phyloP scores from a whole-genome alignment of 306 rosid species.

The Castanea mollissima region DNA sequence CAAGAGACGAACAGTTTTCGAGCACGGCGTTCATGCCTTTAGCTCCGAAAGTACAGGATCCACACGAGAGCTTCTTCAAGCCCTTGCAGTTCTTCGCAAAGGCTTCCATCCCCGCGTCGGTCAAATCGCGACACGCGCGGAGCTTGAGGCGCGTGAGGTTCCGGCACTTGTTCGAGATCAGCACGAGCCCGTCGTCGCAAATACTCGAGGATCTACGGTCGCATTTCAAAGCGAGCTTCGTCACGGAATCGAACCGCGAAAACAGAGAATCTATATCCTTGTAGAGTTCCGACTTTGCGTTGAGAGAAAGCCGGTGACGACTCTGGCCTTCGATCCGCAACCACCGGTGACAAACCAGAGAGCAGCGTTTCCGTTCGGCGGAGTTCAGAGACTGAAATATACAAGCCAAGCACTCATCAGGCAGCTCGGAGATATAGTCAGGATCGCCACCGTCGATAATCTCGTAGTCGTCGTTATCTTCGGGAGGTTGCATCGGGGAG shows the following conservation, averaged over 20 bases:
- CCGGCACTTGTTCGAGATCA: constrained; percentile 74
- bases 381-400: constrained; percentile 77
- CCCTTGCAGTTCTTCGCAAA: constrained; percentile 82
- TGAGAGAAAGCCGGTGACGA: constrained; percentile 83
- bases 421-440: constrained; percentile 77
- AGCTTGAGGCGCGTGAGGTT: constrained; percentile 93
- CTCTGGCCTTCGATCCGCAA: constrained; percentile 83
- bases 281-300: constrained; percentile 61
- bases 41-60: constrained; percentile 87
- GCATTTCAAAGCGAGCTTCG: constrained; percentile 85
- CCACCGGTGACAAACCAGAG: constrained; percentile 94
- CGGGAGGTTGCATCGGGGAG: constrained; percentile 41
- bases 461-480: constrained; percentile 3
- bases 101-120: constrained; percentile 72
- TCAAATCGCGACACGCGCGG: constrained; percentile 81
- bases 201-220: constrained; percentile 84
- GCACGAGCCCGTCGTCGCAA: constrained; percentile 63
- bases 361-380: constrained; percentile 76
- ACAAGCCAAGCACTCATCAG: constrained; percentile 81
- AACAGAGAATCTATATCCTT: constrained; percentile 54
- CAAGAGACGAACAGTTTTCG: constrained; percentile 61
- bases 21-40: constrained; percentile 92
- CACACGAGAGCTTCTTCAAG: constrained; percentile 94
- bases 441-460: constrained; percentile 6
- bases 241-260: constrained; percentile 83